phyloP scores from a whole-genome alignment of 2,329 filamentous ascomycete genomes.

The Bipolaris zeicola region DNA sequence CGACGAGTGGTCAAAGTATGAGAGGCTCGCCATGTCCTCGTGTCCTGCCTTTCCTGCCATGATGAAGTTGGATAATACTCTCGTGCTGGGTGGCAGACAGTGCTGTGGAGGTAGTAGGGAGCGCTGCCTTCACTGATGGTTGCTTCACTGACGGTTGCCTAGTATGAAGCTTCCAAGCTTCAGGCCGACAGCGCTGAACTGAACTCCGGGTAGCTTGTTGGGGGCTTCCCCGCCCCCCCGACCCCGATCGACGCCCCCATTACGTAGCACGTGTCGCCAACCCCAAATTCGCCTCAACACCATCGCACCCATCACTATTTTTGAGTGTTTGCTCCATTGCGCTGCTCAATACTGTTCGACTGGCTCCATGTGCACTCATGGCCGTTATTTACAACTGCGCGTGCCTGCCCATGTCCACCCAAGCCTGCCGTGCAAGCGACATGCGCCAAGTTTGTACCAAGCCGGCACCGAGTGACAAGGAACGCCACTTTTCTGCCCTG shows the following conservation, averaged over 20 bases:
- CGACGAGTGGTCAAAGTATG: conserved; percentile 54
- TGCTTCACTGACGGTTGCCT: conserved; percentile 3
- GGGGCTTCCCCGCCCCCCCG: conserved; percentile 9
- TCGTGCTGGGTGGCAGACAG: conserved; percentile 3
- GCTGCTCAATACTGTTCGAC: background rate
- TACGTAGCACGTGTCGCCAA: conserved; percentile 5
- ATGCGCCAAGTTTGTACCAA: conserved; percentile 31
- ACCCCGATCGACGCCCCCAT: conserved; percentile 1
- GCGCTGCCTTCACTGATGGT: background rate
- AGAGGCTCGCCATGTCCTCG: conserved; percentile 46
- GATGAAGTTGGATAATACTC: background rate
- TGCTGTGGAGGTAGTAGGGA: conserved; percentile 12
- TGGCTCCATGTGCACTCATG: background rate
- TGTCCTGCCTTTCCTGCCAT: conserved; percentile 17
- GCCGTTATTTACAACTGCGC: background rate
- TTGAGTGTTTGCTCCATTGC: background rate
- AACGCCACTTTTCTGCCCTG: conserved; percentile 25
- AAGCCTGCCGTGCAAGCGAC: conserved; percentile 6
- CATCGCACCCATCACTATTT: background rate
- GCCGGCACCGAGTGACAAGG: conserved; percentile 26
- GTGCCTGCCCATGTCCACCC: background rate
- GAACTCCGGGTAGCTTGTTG: conserved; percentile 3
- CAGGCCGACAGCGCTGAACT: background rate
- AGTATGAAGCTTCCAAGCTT: conserved; percentile 1
- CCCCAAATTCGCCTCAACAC: conserved; percentile 8